A percentile compares a stretch with the other conserved stretches of the same genome.
Conservation (phyloP, 1,284 basidiomycete species). For the Exsudoporus floridanus region DNA sequence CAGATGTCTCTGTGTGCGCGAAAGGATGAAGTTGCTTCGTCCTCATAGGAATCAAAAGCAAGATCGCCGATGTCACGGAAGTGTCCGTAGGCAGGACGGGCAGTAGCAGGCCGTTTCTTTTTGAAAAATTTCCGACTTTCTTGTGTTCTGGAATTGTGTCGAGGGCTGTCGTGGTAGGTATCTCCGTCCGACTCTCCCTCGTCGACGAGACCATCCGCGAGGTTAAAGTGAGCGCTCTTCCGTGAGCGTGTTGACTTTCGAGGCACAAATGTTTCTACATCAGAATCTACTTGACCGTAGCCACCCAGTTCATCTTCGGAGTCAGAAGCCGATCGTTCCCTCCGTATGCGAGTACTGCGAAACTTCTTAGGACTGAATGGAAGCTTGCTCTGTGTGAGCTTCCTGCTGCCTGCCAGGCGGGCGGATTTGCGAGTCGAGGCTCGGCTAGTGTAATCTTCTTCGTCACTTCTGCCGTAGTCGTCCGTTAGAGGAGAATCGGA, state of each 20-base stretch:
- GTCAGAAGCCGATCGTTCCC: slow-evolving; percentile 38
- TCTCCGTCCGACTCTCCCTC: slow-evolving; percentile 34
- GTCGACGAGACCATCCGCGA: slow-evolving; percentile 36
- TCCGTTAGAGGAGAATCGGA: slow-evolving; percentile 26
- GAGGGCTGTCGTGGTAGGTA: slow-evolving; percentile 35
- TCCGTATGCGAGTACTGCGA: slow-evolving; percentile 33
- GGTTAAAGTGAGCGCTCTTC: slow-evolving; percentile 37
- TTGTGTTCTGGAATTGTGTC: slow-evolving; percentile 17
- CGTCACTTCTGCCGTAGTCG: slow-evolving; percentile 30
- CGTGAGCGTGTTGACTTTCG: slow-evolving; percentile 41
- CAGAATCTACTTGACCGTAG: slow-evolving; percentile 39
- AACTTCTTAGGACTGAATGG: slow-evolving; percentile 68
- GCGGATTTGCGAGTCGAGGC: slow-evolving; percentile 26
- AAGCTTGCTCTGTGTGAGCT: slow-evolving; percentile 35
- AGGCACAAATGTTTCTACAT: slow-evolving; percentile 29
- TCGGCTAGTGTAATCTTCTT: slow-evolving; percentile 31
- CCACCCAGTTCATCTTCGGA: slow-evolving; percentile 40
- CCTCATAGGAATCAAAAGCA: slow-evolving; percentile 55
- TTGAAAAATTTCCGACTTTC: slow-evolving; percentile 20
- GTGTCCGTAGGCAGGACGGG: slow-evolving; percentile 64
- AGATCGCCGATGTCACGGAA: slow-evolving; percentile 60
- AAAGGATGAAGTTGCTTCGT: slow-evolving; percentile 55
- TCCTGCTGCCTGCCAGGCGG: slow-evolving; percentile 18
- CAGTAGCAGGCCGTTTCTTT: slow-evolving; percentile 42
- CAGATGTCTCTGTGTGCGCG: slow-evolving; percentile 61